Base-by-base conservation (phyloP, 2,329 filamentous ascomycete genomes). In the Venturia carpophila region DNA sequence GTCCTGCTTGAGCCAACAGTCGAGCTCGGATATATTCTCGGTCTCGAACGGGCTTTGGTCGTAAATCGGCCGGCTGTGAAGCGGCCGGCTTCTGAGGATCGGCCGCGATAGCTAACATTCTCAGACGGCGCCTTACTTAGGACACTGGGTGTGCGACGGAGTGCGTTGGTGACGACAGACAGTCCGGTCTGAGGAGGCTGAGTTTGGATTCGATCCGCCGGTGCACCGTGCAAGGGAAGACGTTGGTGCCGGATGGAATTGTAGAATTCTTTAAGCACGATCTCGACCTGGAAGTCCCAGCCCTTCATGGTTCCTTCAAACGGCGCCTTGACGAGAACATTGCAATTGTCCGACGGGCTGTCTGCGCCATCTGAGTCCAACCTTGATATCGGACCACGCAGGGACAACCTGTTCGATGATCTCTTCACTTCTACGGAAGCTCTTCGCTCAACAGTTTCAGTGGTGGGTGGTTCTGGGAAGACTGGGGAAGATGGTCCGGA, bases 91-190 rank as follows among this genome's bases (percentile, higher is more conserved):
- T 95, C 89, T 34, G 84, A 78, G 15, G 86, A 82, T 58, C 90
- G 83, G n/a, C 90, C 90, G 63, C 91, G 86, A 66, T 88, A 89
- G 65, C 83, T 82, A 66, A 85, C 84, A 64, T 84, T 86, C 70
- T 97, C 94, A 0, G 94, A 97, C 0, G 92, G 91, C 39, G 92
- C 87, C 76, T 96, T 97, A 80, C 92, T 97, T 67, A 97, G 82
- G 6, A 94, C 90, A 72, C 92, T 97, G 0, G 93, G 93, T 52
- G 86, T 92, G 58, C 94, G 87, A 73, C 92, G 91, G 56, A 97
- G 81, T 78, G 90, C 86, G 66, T 83, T 83, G 39, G 77, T 77
- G 72, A 89, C 87, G 15, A 92, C 88, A 2, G 91, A 87, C 37
- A 97, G 81, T 62, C 83, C 85, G 72, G 82, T 86, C 19, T 77